These are phyloP conservation scores for Suillus paluster DNA, from an alignment of 768 basidiomycete genomes.

Conservation along the genomic window DNA sequence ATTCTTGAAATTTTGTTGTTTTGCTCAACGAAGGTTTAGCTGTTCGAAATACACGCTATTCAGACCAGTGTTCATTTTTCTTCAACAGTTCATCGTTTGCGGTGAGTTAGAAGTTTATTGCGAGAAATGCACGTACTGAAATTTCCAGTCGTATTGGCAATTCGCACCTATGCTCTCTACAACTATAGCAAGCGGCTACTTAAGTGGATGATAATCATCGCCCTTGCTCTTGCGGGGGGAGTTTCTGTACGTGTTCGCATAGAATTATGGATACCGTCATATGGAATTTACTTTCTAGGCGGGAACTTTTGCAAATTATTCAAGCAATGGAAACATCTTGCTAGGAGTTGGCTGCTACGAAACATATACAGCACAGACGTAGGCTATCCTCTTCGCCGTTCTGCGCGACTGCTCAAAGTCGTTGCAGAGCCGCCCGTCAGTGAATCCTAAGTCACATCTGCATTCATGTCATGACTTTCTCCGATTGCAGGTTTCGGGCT, in stretches of 20 bases:
- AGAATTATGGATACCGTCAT: conserved; percentile 1
- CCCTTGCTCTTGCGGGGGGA: conserved; percentile 33
- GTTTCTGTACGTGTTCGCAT: conserved; percentile 38
- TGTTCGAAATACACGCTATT: conserved; percentile 43
- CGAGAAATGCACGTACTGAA: background rate
- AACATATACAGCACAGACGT: background rate
- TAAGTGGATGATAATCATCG: conserved; percentile 39
- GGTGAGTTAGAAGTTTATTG: conserved; percentile 34
- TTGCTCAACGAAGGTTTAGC: conserved; percentile 27
- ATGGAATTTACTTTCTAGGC: background rate
- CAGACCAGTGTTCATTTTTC: conserved; percentile 46
- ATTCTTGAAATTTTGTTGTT: background rate
- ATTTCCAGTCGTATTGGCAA: conserved; percentile 44
- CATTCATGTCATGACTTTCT: background rate
- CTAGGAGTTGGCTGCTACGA: background rate
- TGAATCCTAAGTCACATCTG: background rate
- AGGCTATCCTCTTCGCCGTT: background rate
- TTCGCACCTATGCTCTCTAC: conserved; percentile 59
- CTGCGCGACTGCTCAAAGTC: background rate
- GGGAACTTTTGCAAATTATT: background rate
- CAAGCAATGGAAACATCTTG: background rate
- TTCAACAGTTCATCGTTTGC: conserved; percentile 51
- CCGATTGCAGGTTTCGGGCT: conserved; percentile 29
- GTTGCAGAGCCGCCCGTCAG: background rate
- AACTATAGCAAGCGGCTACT: conserved; percentile 43